Conservation (phyloP, 2,329 filamentous ascomycete species). For the Aspergillus floridensis region DNA sequence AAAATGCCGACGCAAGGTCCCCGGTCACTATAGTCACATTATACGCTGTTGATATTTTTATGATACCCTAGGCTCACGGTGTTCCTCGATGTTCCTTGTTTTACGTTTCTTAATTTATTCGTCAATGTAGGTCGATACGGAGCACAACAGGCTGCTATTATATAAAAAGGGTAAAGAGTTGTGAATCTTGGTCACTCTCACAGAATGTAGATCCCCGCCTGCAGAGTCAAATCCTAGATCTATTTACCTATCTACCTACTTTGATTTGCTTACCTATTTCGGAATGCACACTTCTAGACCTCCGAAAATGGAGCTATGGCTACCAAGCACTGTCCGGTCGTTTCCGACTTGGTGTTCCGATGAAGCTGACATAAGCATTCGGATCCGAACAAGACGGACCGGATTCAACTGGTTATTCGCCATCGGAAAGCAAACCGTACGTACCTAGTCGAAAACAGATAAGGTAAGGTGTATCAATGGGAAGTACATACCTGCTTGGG, state of each 20-base stretch:
- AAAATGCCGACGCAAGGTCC: slow-evolving; percentile 71
- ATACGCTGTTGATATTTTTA: slow-evolving; percentile 42
- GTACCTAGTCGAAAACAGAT: too few species aligned
- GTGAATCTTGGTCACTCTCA: too few species aligned
- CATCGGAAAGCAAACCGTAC: background rate
- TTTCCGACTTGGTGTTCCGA: slow-evolving; percentile 23
- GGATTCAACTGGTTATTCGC: background rate
- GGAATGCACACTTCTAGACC: too few species aligned
- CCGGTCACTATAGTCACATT: slow-evolving; percentile 79
- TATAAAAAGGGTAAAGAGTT: too few species aligned
- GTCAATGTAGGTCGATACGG: background rate
- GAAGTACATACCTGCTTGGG: background rate
- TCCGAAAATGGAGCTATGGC: too few species aligned
- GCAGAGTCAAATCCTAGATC: too few species aligned
- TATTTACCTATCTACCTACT: too few species aligned
- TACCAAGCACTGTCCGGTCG: background rate
- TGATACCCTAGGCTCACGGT: background rate
- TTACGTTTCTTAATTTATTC: background rate
- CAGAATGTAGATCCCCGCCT: too few species aligned
- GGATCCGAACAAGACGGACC: slow-evolving; percentile 14
- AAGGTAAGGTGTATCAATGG: too few species aligned
- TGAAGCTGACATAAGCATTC: slow-evolving; percentile 23
- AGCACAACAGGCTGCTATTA: background rate
- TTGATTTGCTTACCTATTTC: too few species aligned
- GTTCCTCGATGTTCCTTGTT: background rate